Evolutionary conservation across 2,329 filamentous ascomycete species (phyloP), one percentile per base, ranked within the genome.

Genomic region (Phialemonium atrogriseum): DNA sequence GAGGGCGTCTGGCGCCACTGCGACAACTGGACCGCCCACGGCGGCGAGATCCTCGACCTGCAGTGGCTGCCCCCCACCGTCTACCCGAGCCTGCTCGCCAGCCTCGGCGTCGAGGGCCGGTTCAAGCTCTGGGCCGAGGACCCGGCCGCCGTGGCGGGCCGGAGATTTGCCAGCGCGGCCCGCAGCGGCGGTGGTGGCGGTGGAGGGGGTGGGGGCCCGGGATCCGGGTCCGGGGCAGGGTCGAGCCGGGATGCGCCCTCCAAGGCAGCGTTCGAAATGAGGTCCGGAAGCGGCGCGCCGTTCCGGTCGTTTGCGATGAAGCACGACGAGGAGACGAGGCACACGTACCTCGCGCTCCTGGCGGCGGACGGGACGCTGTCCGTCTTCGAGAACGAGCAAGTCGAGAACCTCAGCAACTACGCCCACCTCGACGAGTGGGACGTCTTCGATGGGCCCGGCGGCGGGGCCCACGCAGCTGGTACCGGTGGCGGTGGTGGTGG

Each of bases 41-140:
- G 86, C 51, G 85, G 85, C 30, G 87, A 95, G 58, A 82, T 96
- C 40, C 68, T 87, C 38, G 86, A 94, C 84, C 78, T 94, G 33
- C 85, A 91, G 68, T 96, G 89, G 88, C 84, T 94, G 35, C 85
- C 87, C 1, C 84, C 87, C 0, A 89, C 84, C 41, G 79, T 91
- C 37, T 91, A 91, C 44, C 86, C 76, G 22, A 78, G 91, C 51
- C 75, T 94, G 47, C 67, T 96, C 45, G 88, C 81, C 35, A 94
- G 84, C 33, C 82, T 95, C 37, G 86, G 84, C 40, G 83, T 89
- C 49, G 89, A 95, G 48, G 85, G 89, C 49, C 80, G 80, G 55
- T 86, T 93, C 64, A 85, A 87, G 53, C 70, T 96, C 42, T 96
- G 89, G 89, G 80, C 84, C 38, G 89, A 95, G 60, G 86, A 95